Conservation (phyloP, 2,329 filamentous ascomycete species). For the Cytospora mali region DNA sequence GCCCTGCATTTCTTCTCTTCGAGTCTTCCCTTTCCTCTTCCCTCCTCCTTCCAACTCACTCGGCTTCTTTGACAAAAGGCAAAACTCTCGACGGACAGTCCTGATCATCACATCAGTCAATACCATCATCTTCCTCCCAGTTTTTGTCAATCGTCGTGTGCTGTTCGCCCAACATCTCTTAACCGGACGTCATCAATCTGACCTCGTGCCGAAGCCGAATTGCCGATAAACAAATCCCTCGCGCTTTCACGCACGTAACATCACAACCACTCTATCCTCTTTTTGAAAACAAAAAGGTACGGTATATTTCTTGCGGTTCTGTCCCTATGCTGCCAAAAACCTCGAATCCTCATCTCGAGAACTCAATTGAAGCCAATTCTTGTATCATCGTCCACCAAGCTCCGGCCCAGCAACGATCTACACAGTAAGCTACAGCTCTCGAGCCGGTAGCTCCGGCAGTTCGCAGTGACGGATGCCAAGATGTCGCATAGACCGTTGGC, state of each 20-base stretch:
- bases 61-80: constrained; percentile 22
- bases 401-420: constrained; percentile 10
- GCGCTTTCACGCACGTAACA: not conserved
- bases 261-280: not conserved
- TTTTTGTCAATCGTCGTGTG: constrained; percentile 28
- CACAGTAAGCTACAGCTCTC: constrained; percentile 14
- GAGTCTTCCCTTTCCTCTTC: constrained; percentile 8
- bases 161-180: constrained; percentile 25
- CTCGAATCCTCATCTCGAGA: not conserved
- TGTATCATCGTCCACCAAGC: not conserved
- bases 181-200: constrained; percentile 1
- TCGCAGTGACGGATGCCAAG: constrained; percentile 28
- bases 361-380: not conserved
- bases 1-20: constrained; percentile 13
- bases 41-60: constrained; percentile 27
- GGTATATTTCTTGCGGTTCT: constrained; percentile 2
- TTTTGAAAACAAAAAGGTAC: constrained; percentile 22
- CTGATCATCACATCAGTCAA: constrained; percentile 8
- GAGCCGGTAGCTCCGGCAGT: constrained; percentile 5
- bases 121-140: constrained; percentile 25
- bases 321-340: not conserved
- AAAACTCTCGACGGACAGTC: constrained; percentile 20
- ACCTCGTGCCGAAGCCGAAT: constrained; percentile 24
- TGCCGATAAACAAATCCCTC: constrained; percentile 24
- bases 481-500: constrained; percentile 10